Conservation (phyloP, 2,329 filamentous ascomycete genomes). For the Fusarium sp. region DNA sequence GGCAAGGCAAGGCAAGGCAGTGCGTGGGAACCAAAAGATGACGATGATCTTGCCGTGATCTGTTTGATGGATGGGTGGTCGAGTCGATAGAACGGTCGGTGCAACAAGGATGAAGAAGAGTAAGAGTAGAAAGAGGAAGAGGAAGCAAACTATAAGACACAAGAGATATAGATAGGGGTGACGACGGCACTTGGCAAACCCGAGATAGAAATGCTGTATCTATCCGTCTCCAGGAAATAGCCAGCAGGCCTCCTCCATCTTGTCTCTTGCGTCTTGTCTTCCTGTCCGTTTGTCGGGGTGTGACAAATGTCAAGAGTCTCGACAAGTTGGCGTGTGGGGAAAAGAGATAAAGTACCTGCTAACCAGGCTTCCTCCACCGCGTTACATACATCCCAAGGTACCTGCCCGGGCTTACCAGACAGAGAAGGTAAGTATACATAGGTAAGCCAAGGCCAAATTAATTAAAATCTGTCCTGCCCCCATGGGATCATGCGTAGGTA, state of each 20-base stretch:
- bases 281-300: not conserved
- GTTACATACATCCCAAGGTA: not conserved
- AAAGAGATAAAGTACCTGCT: not conserved
- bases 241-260: not conserved
- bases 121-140: not conserved
- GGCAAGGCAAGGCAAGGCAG: not conserved
- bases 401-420: not conserved
- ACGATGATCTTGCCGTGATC: not conserved
- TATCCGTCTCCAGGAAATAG: not conserved
- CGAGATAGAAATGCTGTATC: not conserved
- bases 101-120: not conserved
- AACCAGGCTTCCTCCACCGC: not conserved
- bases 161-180: not conserved
- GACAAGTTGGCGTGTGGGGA: not conserved
- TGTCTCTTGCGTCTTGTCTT: not conserved
- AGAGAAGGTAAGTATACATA: not conserved
- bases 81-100: not conserved
- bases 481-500: constrained; percentile 7
- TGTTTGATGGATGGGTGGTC: not conserved
- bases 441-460: constrained; percentile 7
- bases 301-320: not conserved
- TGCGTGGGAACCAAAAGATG: not conserved
- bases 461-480: constrained; percentile 22
- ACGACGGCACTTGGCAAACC: not conserved
- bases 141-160: not conserved